Evolutionary conservation across 768 basidiomycete species (phyloP), one percentile per base, ranked within the genome.

Genomic region (Rhizopogon roseolus): DNA sequence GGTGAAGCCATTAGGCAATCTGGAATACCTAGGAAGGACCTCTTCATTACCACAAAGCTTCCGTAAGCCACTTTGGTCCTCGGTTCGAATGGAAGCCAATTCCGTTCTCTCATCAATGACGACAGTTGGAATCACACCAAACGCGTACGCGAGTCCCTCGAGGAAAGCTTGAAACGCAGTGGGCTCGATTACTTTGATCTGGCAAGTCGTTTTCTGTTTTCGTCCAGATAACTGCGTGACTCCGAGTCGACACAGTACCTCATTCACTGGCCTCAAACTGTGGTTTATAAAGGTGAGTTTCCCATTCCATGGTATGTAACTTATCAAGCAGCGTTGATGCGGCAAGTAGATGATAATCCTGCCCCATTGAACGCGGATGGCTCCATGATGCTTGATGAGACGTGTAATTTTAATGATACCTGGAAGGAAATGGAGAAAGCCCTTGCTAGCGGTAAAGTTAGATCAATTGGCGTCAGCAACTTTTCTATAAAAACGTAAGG

Each of bases 391-490:
- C 57, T 57, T 10, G 62, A 57, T 19, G 57, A 64, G 28, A 60
- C 57, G 22, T 70, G 71, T 9, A 71, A 67, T 4, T 67, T 72
- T 34, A 48, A 64, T n/a, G 67, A 68, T 27, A 69, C 66, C n/a
- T 71, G 68, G 67, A 54, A 59, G 34, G 60, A 61, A 17, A 65
- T 70, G 68, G 66, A 66, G 32, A 56, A 63, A 43, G 54, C 68
- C 16, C 43, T 66, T 17, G 50, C 54, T 16, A 62, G 61, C 63
- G 74, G 74, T 36, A 78, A 76, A 65, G 75, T 75, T 25, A 77
- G 72, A 59, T 62, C 66, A 3, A 76, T 80, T 52, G 82, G 82
- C 8, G 79, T 86, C n/a, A 80, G 79, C 37, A 84, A 84, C 64
- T 81, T 81, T 59, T 78, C 76, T 10, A 71, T 80, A 53, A 77